Base-by-base conservation (phyloP, 495 filamentous ascomycete species). In the Penicillium salamii region DNA sequence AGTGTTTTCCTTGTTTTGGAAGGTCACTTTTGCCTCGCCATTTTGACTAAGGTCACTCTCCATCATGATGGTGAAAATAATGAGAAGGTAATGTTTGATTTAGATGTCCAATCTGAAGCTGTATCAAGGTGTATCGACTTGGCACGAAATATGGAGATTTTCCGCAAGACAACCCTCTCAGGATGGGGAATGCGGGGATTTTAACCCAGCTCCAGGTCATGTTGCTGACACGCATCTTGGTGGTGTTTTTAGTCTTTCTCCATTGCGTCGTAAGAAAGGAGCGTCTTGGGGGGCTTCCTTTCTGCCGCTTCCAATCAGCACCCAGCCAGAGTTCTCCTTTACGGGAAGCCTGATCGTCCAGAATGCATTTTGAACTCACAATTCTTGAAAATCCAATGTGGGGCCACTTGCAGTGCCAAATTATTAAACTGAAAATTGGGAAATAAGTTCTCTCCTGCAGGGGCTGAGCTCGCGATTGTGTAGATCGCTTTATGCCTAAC, bases 11-110 rank as follows among this genome's bases (percentile, higher is more conserved):
- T 15, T 52, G 17, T 51, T 36, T 12, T 52, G 46, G 1, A 32
- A 36, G 14, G 46, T 9, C 2, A 8, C 38, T 33, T 58, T 63
- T 26, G 35, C 19, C 40, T 55, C 60, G 44, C 46, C 48, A 38
- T 53, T 50, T 15, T 57, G 53, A 20, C 38, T 58, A 11, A 15
- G 28, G 2, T 49, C 42, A 15, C 41, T 57, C 34, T 49, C 34
- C 57, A 63, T 61, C 17, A 14, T 61, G 21, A 13, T 34, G 1
- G 26, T 24, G 15, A 8, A 4, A 6, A n/a, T 17, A 9, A 5
- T 1, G 24, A n/a, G 42, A 14, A 17, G 4, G 2, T 15, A 7
- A n/a, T 28, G 8, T 28, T 7, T 3, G 8, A 28, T 2, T n/a
- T n/a, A n/a, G n/a, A n/a, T n/a, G n/a, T n/a, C n/a, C n/a, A n/a